Base-by-base conservation (phyloP, 306 rosid genomes). In the Vicia sativa region DNA sequence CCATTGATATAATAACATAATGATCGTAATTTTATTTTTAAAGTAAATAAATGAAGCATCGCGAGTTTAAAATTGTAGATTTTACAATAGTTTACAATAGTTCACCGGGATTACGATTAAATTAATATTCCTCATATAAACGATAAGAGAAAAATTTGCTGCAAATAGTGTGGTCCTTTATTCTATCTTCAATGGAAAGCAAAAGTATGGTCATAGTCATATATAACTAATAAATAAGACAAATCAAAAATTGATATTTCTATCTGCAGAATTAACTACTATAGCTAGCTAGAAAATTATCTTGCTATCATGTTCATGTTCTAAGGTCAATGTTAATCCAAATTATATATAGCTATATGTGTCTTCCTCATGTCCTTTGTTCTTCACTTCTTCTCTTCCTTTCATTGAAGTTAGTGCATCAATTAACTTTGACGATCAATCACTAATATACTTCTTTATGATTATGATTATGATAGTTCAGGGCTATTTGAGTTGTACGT, bases 141-240 rank as follows among this genome's bases (percentile, higher is more conserved):
- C 1, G 23, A 21, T 21, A 21, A 21, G 23, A 21, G 23, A 21
- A 1, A 21, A 29, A 29, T 46, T 25, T 61, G 74, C 11, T 46
- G 25, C 18, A 54, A 28, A 35, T 9, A 43, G 54, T 12, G 85
- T 78, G 88, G 86, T 79, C 84, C 80, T 52, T 71, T 3, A 1
- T 37, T 55, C 39, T 70, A 58, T 60, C 31, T 49, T 38, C 13
- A 53, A 45, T 31, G 25, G 62, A 4, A 26, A 42, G 58, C 38
- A 16, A 53, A 61, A 44, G 71, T 72, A 62, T 16, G 34, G 78
- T 81, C 82, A n/a, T 55, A 39, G 48, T 78, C 78, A 80, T 38
- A 42, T 9, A 75, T 78, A 69, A 81, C 65, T 41, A 63, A 34
- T 80, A 54, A 83, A 73, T 80, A 77, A 19, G 16, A 18, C 2